A percentile compares a stretch with the other conserved stretches of the same genome.
These are phyloP conservation scores for Komagataella mondaviorum DNA, from an alignment of 805 yeast species.

Conservation along the genomic window DNA sequence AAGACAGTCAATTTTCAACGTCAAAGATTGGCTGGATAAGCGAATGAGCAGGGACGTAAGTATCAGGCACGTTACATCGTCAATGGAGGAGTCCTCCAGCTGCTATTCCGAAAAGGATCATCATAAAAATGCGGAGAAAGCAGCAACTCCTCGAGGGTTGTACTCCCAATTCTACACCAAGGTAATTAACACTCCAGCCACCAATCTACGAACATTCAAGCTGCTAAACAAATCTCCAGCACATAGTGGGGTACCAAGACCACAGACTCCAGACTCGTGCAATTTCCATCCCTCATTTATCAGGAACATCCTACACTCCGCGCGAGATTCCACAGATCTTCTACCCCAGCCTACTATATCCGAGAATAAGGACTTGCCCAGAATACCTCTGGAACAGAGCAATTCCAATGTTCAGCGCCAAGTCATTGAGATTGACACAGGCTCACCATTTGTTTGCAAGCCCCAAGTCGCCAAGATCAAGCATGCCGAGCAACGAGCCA, in stretches of 20 bases:
- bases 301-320: slow-evolving; percentile 1
- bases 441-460: neutral
- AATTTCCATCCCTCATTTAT: neutral
- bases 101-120: neutral
- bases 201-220: neutral
- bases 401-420: neutral
- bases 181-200: slow-evolving; percentile 1
- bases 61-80: neutral
- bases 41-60: neutral
- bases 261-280: neutral
- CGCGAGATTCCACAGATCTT: neutral
- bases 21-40: neutral
- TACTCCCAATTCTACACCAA: neutral
- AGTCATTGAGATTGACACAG: neutral
- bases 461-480: neutral
- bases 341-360: neutral
- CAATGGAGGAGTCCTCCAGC: neutral
- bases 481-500: slow-evolving; percentile 1
- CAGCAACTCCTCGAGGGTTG: neutral
- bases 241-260: neutral
- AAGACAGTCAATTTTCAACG: neutral
- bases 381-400: neutral
- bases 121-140: neutral
- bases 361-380: neutral
- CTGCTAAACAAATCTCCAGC: neutral